Evolutionary conservation across 169 alveolate genomes (phyloP).

Genomic region (Plasmodium inui): DNA sequence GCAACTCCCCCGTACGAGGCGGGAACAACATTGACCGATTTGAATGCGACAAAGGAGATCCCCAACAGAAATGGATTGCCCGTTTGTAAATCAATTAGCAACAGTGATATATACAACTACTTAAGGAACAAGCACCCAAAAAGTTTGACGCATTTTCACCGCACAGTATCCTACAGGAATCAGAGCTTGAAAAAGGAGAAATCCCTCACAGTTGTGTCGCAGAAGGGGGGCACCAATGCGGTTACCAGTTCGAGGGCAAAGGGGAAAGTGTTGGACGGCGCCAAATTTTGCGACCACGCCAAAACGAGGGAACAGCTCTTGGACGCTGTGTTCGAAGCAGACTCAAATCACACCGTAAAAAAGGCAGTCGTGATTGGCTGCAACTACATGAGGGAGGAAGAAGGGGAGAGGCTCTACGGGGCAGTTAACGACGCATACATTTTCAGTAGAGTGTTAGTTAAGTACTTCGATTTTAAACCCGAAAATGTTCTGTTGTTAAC

Average conservation of each 20-base stretch:
- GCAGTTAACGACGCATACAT: conserved; percentile 91
- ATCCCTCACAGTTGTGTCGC: not conserved
- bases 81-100: conserved; percentile 30
- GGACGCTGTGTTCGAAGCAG: conserved; percentile 9
- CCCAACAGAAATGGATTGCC: not conserved
- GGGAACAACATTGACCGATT: not conserved
- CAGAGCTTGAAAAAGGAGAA: conserved; percentile 16
- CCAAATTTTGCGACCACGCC: not conserved
- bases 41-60: not conserved
- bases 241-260: not conserved
- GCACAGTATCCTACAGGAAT: conserved; percentile 44
- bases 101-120: conserved; percentile 49
- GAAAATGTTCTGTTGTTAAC: conserved; percentile 85
- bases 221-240: not conserved
- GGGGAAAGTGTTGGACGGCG: not conserved
- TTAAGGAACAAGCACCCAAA: conserved; percentile 24
- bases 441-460: conserved; percentile 87
- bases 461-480: conserved; percentile 86
- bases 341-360: conserved; percentile 70
- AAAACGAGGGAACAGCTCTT: not conserved
- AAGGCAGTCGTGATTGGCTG: conserved; percentile 93
- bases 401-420: conserved; percentile 86
- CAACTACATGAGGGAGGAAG: conserved; percentile 81
- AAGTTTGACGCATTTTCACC: conserved; percentile 16
- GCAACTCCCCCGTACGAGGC: not conserved